A percentile compares a stretch with the other conserved stretches of the same genome.
Conservation (phyloP, 1,284 basidiomycete species). For the Clitocybe nebularis region DNA sequence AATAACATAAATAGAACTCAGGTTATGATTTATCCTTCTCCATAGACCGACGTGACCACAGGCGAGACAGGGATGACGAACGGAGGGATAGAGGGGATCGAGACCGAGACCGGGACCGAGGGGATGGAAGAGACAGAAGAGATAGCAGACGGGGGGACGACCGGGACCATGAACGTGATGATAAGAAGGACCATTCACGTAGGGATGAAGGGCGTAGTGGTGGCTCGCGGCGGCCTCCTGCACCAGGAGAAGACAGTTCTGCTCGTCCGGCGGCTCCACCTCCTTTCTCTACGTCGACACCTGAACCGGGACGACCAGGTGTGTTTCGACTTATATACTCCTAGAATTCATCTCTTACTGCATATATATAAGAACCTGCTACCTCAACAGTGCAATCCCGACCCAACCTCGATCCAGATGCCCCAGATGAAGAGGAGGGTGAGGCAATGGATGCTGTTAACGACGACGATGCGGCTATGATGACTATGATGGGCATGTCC, state of each 20-base stretch:
- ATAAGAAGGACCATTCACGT: constrained; percentile 27
- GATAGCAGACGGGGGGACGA: constrained; percentile 33
- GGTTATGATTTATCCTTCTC: background rate
- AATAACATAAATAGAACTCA: background rate
- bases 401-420: constrained; percentile 38
- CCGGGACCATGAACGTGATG: constrained; percentile 29
- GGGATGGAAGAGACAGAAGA: constrained; percentile 33
- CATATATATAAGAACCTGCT: background rate
- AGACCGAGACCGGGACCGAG: constrained; percentile 26
- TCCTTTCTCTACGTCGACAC: constrained; percentile 12
- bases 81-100: constrained; percentile 30
- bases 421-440: constrained; percentile 47
- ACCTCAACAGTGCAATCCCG: constrained; percentile 12
- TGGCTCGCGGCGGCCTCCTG: constrained; percentile 19
- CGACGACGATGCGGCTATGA: constrained; percentile 80
- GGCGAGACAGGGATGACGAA: constrained; percentile 32
- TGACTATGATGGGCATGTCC: constrained; percentile 85
- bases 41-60: constrained; percentile 20
- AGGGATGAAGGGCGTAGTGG: constrained; percentile 20
- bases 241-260: constrained; percentile 14
- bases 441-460: constrained; percentile 67
- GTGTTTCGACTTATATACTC: background rate
- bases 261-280: constrained; percentile 10
- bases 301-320: constrained; percentile 11
- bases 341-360: background rate